phyloP scores from a whole-genome alignment of 2,329 filamentous ascomycete species.

The Hypoxylon sp. region DNA sequence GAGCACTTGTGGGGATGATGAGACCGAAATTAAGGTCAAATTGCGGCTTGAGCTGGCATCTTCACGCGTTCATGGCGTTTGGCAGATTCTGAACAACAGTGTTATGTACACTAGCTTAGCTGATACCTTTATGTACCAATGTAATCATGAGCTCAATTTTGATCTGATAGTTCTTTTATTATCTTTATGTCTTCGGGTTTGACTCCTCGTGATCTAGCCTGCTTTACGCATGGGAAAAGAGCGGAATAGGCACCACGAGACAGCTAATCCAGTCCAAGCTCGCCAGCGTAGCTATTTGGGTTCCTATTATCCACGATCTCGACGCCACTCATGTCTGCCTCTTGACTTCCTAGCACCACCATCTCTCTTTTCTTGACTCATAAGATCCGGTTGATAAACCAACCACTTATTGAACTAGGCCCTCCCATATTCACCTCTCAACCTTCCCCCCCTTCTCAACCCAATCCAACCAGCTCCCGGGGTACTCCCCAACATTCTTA shows the following conservation, averaged over 20 bases:
- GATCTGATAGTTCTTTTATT: slow-evolving; percentile 1
- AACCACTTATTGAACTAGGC: not conserved
- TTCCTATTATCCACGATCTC: not conserved
- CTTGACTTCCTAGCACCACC: not conserved
- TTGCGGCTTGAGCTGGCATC: slow-evolving; percentile 22
- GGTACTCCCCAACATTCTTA: slow-evolving; percentile 77
- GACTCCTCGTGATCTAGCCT: not conserved
- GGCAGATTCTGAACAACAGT: slow-evolving; percentile 36
- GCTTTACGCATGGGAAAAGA: not conserved
- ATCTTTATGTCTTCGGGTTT: not conserved
- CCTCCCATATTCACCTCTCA: slow-evolving; percentile 58
- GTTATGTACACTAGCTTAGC: slow-evolving; percentile 43
- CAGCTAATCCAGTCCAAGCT: not conserved
- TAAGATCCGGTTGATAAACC: not conserved
- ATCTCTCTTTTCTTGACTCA: not conserved
- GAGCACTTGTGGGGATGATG: not conserved
- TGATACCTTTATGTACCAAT: slow-evolving; percentile 37
- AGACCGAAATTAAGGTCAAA: slow-evolving; percentile 9
- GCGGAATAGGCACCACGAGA: not conserved
- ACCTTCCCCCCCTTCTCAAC: slow-evolving; percentile 76
- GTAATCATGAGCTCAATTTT: slow-evolving; percentile 27
- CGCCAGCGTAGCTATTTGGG: not conserved
- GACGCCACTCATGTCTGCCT: not conserved
- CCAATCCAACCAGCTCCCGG: slow-evolving; percentile 89
- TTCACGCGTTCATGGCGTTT: slow-evolving; percentile 35